Conservation (phyloP, 192 early-diverging fungal species). For the Funneliformis mosseae region DNA sequence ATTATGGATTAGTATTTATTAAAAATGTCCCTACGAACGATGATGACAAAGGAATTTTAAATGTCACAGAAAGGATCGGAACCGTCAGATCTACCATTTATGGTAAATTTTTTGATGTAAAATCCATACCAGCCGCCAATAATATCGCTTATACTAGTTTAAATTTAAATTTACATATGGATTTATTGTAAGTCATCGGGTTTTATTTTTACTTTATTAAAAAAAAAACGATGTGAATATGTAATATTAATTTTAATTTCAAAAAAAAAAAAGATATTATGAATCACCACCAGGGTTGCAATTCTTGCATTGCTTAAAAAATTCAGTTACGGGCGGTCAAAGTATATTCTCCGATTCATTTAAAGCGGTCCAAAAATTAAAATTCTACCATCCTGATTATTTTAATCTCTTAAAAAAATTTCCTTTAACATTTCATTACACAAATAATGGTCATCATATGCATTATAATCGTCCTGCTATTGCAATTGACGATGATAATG, state of each 20-base stretch:
- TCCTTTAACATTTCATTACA: constrained; percentile 80
- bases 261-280: constrained; percentile 62
- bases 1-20: constrained; percentile 72
- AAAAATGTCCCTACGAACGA: constrained; percentile 58
- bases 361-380: constrained; percentile 66
- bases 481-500: constrained; percentile 43
- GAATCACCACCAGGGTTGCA: constrained; percentile 82
- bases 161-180: constrained; percentile 84
- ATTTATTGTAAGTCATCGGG: constrained; percentile 71
- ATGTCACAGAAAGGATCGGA: constrained; percentile 67
- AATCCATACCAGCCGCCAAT: constrained; percentile 68
- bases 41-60: constrained; percentile 57
- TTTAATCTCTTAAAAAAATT: constrained; percentile 58
- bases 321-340: constrained; percentile 72
- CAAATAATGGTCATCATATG: constrained; percentile 75
- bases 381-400: constrained; percentile 54
- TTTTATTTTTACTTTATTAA: too few species aligned
- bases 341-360: constrained; percentile 79
- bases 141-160: constrained; percentile 87
- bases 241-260: neutral
- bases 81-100: constrained; percentile 75
- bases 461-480: constrained; percentile 72
- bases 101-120: constrained; percentile 77
- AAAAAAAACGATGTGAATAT: too few species aligned
- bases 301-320: constrained; percentile 75